Conservation (phyloP, 805 yeast genomes). For the Starmerella cellae region DNA sequence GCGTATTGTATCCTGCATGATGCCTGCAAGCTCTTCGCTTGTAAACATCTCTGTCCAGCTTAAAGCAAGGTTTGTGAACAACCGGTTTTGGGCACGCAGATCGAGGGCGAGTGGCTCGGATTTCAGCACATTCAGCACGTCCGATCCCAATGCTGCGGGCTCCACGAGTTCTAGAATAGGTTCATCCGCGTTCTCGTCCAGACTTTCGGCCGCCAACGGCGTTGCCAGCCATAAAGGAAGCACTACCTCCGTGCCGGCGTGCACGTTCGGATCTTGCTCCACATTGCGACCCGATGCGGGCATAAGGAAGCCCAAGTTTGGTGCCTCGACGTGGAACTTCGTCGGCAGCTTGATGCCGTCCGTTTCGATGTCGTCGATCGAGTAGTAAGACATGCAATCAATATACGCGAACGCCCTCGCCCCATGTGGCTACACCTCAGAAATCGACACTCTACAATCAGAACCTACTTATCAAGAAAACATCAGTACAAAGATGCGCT, state of each 20-base stretch:
- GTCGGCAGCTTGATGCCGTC: conserved; percentile 54
- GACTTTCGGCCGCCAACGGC: conserved; percentile 46
- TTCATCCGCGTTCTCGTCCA: conserved; percentile 23
- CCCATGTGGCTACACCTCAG: too few relatives aligned
- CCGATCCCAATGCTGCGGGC: conserved; percentile 54
- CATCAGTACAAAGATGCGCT: too few relatives aligned
- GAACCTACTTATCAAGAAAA: too few relatives aligned
- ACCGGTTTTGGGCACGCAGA: conserved; percentile 47
- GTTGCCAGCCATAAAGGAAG: conserved; percentile 86
- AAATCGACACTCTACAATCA: too few relatives aligned
- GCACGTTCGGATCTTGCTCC: conserved; percentile 1
- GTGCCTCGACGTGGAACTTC: conserved; percentile 60
- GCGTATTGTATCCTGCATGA: conserved; percentile 39
- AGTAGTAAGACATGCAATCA: conserved; percentile 21
- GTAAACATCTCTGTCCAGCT: conserved; percentile 66
- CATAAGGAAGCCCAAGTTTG: conserved; percentile 78
- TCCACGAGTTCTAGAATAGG: conserved; percentile 54
- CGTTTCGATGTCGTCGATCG: conserved; percentile 28
- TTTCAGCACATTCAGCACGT: conserved; percentile 70
- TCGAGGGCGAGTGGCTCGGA: conserved; percentile 57
- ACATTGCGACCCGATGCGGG: conserved; percentile 25
- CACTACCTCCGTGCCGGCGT: conserved; percentile 32
- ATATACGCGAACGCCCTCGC: not conserved
- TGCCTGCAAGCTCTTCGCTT: conserved; percentile 47
- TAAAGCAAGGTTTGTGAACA: conserved; percentile 56